A percentile compares a stretch with the other conserved stretches of the same genome.
Evolutionary conservation across 331 rosid species (phyloP).

Genomic region (Pyrus hybrid): DNA sequence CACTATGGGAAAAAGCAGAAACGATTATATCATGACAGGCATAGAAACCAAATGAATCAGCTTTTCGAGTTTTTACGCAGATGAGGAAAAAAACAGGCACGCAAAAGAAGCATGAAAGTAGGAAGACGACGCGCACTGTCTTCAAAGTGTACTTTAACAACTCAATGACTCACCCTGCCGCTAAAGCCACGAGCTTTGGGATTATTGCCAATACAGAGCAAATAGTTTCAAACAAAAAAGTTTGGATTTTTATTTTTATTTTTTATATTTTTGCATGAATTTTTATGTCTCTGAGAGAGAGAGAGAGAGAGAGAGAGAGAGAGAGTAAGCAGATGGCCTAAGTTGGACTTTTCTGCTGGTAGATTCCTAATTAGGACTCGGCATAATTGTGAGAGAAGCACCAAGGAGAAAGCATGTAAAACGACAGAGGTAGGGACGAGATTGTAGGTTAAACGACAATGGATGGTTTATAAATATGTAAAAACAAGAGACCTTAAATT

Average conservation of each 20-base stretch:
- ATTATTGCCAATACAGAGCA: neutral
- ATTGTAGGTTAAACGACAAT: neutral
- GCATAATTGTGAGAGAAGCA: constrained; percentile 24
- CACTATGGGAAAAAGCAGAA: constrained; percentile 22
- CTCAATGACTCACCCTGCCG: neutral
- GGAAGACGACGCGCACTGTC: constrained; percentile 35
- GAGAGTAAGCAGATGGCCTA: constrained; percentile 18
- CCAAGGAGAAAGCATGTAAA: constrained; percentile 9
- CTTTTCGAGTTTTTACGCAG: constrained; percentile 17
- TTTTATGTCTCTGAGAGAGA: neutral
- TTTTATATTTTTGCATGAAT: constrained; percentile 1
- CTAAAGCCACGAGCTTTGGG: constrained; percentile 21
- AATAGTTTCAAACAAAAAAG: neutral
- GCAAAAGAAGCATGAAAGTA: constrained; percentile 11
- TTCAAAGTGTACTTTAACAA: constrained; percentile 39
- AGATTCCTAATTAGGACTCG: constrained; percentile 19
- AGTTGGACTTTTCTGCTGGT: constrained; percentile 20
- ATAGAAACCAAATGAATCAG: constrained; percentile 26
- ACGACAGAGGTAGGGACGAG: constrained; percentile 12
- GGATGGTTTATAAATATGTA: neutral
- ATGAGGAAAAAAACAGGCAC: neutral
- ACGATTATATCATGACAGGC: constrained; percentile 18
- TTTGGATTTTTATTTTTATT: neutral
- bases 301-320: neutral
- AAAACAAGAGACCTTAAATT: neutral